Base-by-base conservation (phyloP, 306 rosid species). In the Acacia confusa region DNA sequence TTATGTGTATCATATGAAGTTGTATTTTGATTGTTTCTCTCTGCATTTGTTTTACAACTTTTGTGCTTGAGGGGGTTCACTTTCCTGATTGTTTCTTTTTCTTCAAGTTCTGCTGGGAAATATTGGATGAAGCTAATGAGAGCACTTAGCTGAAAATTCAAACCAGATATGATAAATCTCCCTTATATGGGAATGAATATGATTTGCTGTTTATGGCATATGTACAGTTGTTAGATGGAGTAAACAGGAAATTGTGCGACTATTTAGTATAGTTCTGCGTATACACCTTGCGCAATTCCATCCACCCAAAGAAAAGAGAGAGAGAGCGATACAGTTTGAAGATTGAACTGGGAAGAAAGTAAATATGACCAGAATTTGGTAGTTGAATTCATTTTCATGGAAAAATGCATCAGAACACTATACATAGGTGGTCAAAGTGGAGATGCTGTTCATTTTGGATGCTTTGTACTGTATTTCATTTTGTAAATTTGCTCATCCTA, bases 371-470 rank as follows among this genome's bases (percentile, higher is more conserved):
- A 69, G 52, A 69, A 69, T 20, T 40, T 69, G 27, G 43, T 22
- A 41, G 5, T 44, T 14, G 44, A 14, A 24, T 24, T 70, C 74
- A 22, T 41, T 22, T 7, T 69, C 32, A 69, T 40, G 28, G 53
- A 40, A 72, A 53, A 81, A 63, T 40, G 70, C 79, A 65, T 83
- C 79, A 5, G 65, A 86, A 78, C 94, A 87, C 82, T 70, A 48
- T 25, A 81, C 16, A 79, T 16, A 41, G 71, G 70, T 78, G 63
- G 60, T 82, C 70, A 80, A 81, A 88, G 92, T 91, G 94, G 92
- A 79, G 81, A 82, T 75, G 67, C 92, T 93, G 84, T 93, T 87
- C 90, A 85, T 87, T 80, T 82, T 87, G 92, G 91, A 83, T 77
- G 88, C 92, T 86, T 6, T 84, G 30, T 13, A 81, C 84, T 80